phyloP scores from a whole-genome alignment of 148 eudicot genomes.

The Rhododendron ovatum region DNA sequence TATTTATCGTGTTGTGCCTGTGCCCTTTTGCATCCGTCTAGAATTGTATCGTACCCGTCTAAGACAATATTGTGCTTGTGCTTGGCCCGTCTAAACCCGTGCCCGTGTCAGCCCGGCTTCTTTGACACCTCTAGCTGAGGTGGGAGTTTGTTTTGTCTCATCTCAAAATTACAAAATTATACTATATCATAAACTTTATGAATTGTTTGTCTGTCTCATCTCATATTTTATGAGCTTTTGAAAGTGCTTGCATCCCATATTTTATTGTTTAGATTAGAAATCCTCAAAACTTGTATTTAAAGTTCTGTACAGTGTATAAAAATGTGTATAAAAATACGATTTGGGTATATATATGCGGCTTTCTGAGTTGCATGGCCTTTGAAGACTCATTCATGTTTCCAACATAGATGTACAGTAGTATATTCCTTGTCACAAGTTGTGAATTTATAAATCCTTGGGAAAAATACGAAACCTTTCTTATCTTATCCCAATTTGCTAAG shows the following conservation, averaged over 20 bases:
- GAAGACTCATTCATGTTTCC: not conserved
- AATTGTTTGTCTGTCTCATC: not conserved
- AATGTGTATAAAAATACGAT: not conserved
- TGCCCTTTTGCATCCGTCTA: too few relatives aligned
- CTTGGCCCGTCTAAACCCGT: too few relatives aligned
- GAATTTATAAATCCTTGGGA: not conserved
- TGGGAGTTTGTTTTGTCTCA: not conserved
- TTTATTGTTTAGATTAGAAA: not conserved
- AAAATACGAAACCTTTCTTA: too few relatives aligned
- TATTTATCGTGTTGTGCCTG: too few relatives aligned
- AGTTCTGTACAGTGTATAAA: not conserved
- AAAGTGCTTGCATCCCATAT: not conserved
- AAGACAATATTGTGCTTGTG: too few relatives aligned
- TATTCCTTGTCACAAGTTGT: not conserved
- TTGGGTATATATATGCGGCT: not conserved
- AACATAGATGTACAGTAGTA: not conserved
- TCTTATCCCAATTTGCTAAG: too few relatives aligned
- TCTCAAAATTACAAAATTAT: not conserved
- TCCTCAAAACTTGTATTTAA: not conserved
- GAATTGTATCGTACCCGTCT: too few relatives aligned
- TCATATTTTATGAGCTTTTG: not conserved
- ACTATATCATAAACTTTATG: not conserved
- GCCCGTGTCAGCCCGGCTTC: too few relatives aligned
- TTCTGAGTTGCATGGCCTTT: not conserved
- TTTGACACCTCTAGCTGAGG: not conserved